Base-by-base conservation (phyloP, 2,329 filamentous ascomycete species). In the Calonectria pteridis region DNA sequence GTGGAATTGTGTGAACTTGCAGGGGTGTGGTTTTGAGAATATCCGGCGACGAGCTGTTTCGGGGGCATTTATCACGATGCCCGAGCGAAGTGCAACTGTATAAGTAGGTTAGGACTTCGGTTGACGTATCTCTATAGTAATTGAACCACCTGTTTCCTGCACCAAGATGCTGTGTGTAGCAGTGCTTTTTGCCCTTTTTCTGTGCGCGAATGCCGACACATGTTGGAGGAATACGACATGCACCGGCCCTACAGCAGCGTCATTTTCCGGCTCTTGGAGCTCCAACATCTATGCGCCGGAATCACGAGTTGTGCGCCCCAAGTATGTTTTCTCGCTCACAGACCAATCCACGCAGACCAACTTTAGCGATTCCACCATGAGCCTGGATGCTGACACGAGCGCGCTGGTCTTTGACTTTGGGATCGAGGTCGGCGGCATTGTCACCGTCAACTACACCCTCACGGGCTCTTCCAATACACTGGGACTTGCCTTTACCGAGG, bases 371-470 rank as follows among this genome's bases (percentile, higher is more conserved):
- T 49, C 37, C 5, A 14, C 14, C n/a, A 6, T n/a, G 1, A 28
- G n/a, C 11, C 31, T 59, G 2, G 33, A 59, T 31, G 7, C 14
- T 4, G 37, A 43, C 26, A 46, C 26, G 16, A 26, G 11, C 28
- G 59, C 35, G 4, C 37, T 64, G 20, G 59, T 64, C 4, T 64
- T 64, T 9, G 59, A 64, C 59, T 64, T 64, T 46, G 40, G 59
- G 4, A 6, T 64, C 2, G 37, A 43, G 20, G 59, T 64, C 4
- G 59, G 59, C 18, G 59, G 59, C 37, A 46, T 64, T 16, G 26
- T 46, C 37, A 64, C 59, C 18, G 59, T 64, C 35, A 64, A 64
- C 20, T 64, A 49, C 16, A 49, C 59, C 0, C 40, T 64, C 10
- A 16, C 59, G 7, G 59, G 59, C 13, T 29, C 59, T 16, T 29